Conservation (phyloP, 1,139 yeast species). For the Suhomyces wounanorum region DNA sequence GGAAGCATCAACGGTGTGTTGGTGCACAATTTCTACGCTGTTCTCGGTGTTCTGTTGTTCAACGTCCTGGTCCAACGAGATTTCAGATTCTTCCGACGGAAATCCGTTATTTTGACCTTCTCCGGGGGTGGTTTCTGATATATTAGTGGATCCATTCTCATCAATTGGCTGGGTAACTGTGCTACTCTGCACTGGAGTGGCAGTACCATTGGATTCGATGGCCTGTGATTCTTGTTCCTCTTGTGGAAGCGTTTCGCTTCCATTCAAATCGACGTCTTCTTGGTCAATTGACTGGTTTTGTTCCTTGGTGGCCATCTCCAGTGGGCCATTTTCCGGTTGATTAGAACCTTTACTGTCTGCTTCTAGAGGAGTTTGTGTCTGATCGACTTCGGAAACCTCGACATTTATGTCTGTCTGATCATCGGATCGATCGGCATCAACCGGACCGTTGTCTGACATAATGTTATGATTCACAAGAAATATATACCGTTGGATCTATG, state of each 20-base stretch:
- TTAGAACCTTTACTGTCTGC: neutral
- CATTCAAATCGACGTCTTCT: conserved; percentile 1
- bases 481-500: neutral
- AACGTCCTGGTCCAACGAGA: neutral
- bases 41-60: neutral
- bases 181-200: neutral
- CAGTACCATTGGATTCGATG: neutral
- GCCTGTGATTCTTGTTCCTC: neutral
- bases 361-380: neutral
- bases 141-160: neutral
- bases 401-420: neutral
- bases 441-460: conserved; percentile 6
- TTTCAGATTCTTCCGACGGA: neutral
- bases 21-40: neutral
- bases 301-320: neutral
- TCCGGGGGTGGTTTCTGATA: neutral
- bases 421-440: conserved; percentile 1
- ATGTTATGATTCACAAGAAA: neutral
- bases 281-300: neutral
- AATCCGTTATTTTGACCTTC: neutral
- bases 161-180: neutral
- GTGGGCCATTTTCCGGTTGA: neutral
- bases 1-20: neutral
- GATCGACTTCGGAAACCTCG: neutral
- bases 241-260: neutral